Percentiles rank a stretch among this genome's conserved stretches.
Conservation (phyloP, 73 alveolate species). For the Stentor roeselii region DNA sequence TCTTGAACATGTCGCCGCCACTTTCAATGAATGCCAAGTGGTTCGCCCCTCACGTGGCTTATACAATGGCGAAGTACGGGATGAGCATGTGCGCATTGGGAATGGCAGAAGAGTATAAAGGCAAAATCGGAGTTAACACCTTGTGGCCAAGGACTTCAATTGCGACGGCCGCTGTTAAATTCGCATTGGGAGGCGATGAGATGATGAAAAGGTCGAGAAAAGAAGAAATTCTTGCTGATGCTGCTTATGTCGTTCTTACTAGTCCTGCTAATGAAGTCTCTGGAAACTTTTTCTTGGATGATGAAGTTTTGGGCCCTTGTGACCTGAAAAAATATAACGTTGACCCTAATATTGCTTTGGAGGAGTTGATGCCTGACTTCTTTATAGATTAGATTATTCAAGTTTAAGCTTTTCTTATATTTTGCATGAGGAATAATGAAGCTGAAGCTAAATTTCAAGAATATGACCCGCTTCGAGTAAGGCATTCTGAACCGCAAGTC, state of each 20-base stretch:
- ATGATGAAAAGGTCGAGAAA: slow-evolving; percentile 64
- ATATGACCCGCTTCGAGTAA: not conserved
- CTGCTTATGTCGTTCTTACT: slow-evolving; percentile 75
- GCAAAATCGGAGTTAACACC: slow-evolving; percentile 66
- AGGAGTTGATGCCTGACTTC: slow-evolving; percentile 61
- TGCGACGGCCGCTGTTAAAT: slow-evolving; percentile 86
- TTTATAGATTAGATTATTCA: slow-evolving; percentile 25
- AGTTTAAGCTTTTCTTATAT: too few relatives aligned
- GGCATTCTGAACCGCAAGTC: not conserved
- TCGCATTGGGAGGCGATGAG: slow-evolving; percentile 77
- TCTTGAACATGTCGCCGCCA: slow-evolving; percentile 80
- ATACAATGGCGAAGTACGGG: slow-evolving; percentile 74
- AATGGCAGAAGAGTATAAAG: slow-evolving; percentile 70
- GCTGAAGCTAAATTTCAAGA: not conserved
- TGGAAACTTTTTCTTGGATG: slow-evolving; percentile 80
- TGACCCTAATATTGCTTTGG: slow-evolving; percentile 43
- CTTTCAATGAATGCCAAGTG: slow-evolving; percentile 57
- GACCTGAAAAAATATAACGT: slow-evolving; percentile 56
- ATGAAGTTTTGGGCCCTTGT: slow-evolving; percentile 64
- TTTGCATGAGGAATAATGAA: not conserved
- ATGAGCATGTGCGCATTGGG: slow-evolving; percentile 79
- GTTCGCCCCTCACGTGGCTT: slow-evolving; percentile 70
- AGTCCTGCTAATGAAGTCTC: slow-evolving; percentile 58
- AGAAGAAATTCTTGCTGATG: slow-evolving; percentile 77
- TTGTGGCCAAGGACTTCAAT: slow-evolving; percentile 82